Percentiles rank a stretch among this genome's conserved stretches.
Conservation (phyloP, 2,329 filamentous ascomycete species). For the Taxawa tesnikishii region DNA sequence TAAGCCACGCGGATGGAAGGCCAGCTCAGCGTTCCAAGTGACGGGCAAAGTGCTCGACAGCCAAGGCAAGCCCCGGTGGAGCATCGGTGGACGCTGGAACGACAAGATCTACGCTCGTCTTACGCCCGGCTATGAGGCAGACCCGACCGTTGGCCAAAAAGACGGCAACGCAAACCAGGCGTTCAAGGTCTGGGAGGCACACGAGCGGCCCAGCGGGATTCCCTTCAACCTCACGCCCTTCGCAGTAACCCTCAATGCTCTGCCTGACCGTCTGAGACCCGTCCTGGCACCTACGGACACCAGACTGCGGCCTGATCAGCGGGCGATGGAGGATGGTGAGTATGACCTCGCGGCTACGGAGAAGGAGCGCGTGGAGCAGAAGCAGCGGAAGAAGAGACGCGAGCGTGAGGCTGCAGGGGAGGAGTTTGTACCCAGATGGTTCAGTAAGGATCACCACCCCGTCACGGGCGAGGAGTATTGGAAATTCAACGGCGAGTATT, state of each 20-base stretch:
- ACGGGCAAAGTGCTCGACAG: slow-evolving; percentile 73
- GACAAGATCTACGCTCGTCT: slow-evolving; percentile 90
- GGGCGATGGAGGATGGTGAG: slow-evolving; percentile 97
- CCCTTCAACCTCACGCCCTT: slow-evolving; percentile 98
- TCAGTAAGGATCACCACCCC: slow-evolving; percentile 57
- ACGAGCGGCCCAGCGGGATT: slow-evolving; percentile 67
- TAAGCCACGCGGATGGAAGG: slow-evolving; percentile 92
- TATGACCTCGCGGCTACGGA: slow-evolving; percentile 88
- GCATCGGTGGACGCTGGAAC: slow-evolving; percentile 91
- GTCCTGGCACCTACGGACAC: slow-evolving; percentile 88
- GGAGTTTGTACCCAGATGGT: slow-evolving; percentile 79
- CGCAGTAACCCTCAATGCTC: slow-evolving; percentile 83
- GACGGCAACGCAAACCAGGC: slow-evolving; percentile 51
- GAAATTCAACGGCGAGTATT: slow-evolving; percentile 82
- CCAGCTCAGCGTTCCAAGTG: slow-evolving; percentile 79
- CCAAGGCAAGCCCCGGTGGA: slow-evolving; percentile 71
- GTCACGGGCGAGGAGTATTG: slow-evolving; percentile 83
- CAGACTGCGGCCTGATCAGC: slow-evolving; percentile 81
- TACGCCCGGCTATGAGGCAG: slow-evolving; percentile 70
- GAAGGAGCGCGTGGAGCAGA: slow-evolving; percentile 90
- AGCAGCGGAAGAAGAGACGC: slow-evolving; percentile 65
- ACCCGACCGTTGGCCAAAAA: slow-evolving; percentile 20
- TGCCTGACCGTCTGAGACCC: slow-evolving; percentile 67
- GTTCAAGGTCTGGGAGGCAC: slow-evolving; percentile 86
- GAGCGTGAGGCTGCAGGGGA: slow-evolving; percentile 65